These are phyloP conservation scores for Rhizopus delemar DNA, from an alignment of 371 early-diverging fungal genomes.

Conservation along the genomic window DNA sequence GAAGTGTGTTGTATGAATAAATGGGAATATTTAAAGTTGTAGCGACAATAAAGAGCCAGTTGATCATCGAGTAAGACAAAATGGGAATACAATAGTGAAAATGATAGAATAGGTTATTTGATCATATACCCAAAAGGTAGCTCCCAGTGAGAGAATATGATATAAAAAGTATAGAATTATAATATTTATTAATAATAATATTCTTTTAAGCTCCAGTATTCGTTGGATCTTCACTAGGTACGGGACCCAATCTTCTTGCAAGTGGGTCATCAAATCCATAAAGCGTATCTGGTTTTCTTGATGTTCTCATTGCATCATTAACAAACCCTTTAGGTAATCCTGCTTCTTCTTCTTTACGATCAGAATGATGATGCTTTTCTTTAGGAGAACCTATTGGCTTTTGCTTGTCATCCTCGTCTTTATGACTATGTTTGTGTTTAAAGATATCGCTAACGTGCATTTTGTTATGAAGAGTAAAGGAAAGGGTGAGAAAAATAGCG, in stretches of 20 bases:
- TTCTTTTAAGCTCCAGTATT: constrained; percentile 31
- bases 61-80: too few species aligned
- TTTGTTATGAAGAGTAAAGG: background rate
- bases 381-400: background rate
- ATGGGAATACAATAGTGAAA: too few species aligned
- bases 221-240: constrained; percentile 32
- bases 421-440: constrained; percentile 7
- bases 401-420: background rate
- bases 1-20: too few species aligned
- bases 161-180: too few species aligned
- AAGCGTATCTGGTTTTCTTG: constrained; percentile 25
- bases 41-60: too few species aligned
- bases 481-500: background rate
- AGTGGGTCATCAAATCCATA: constrained; percentile 35
- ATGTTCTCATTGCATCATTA: constrained; percentile 32
- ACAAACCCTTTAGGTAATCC: constrained; percentile 31
- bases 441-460: constrained; percentile 25
- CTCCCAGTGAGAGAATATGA: too few species aligned
- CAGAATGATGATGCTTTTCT: constrained; percentile 5
- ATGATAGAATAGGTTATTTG: too few species aligned
- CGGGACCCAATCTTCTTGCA: constrained; percentile 35
- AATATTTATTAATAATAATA: background rate
- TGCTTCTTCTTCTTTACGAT: background rate
- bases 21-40: too few species aligned
- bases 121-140: too few species aligned